Evolutionary conservation across 768 basidiomycete genomes (phyloP), one percentile per base, ranked within the genome.

Genomic region (Roridomyces roridus): DNA sequence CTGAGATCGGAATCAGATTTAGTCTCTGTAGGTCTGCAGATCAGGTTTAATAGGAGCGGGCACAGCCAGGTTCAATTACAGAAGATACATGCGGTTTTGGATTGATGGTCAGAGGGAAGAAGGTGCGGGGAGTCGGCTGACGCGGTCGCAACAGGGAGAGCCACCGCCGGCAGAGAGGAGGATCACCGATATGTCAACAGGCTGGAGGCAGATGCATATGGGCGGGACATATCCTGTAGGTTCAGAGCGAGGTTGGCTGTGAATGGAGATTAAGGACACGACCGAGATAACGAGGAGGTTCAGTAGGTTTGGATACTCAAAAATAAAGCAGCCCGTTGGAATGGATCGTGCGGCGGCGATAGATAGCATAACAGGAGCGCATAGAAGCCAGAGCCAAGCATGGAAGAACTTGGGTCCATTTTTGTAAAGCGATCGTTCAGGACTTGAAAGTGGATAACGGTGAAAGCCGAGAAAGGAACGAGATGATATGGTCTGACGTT

Each of bases 131-230:
- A 31, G 42, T 45, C 52, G 47, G 52, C 46, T 55, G 52, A 46
- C 58, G 43, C 46, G 11, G 31, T 34, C 31, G 7, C 31, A 10
- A 34, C 11, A 34, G 31, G 15, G 35, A 18, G 15, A 31, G 58
- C 58, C 51, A 51, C 24, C 17, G 11, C 36, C 40, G 58, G 52
- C 52, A 34, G 31, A n/a, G 31, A 34, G 10, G 31, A 34, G 31
- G 52, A 59, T 55, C 58, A 59, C 10, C 21, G 18, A 55, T 35
- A 54, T 55, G 58, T 34, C 31, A 15, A 34, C 58, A 54, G 37
- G 7, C 14, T 11, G 31, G 29, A 43, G 39, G 50, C 48, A 40
- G 48, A 50, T 50, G 48, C n/a, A 24, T 34, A 34, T 34, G 31
- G 31, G 18, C 11, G 25, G 48, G 52, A 52, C 50, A 37, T 58